Percentiles rank a stretch among this genome's conserved stretches.
Conservation (phyloP, 352 stramenopile species). For the Stephanocyclus meneghinianus region DNA sequence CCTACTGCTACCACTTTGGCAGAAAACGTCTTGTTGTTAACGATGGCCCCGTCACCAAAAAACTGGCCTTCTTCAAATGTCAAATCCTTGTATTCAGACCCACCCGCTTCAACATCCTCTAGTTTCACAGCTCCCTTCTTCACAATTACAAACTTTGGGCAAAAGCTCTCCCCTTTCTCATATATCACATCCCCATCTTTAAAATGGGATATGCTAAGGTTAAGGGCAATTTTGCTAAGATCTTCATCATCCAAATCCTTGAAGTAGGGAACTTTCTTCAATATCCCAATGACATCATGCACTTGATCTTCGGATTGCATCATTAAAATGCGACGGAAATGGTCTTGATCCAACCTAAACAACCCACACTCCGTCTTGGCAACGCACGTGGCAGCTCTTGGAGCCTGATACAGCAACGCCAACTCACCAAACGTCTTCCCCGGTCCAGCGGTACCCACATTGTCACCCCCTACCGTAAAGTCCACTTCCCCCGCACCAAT, state of each 20-base stretch:
- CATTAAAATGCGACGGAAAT: constrained; percentile 55
- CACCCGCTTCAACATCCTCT: constrained; percentile 29
- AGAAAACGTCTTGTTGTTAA: constrained; percentile 30
- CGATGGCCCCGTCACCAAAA: constrained; percentile 71
- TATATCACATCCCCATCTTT: constrained; percentile 90
- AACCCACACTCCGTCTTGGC: constrained; percentile 40
- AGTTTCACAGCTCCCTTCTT: constrained; percentile 41
- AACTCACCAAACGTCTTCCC: constrained; percentile 89
- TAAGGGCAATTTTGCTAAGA: constrained; percentile 87
- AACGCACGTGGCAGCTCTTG: constrained; percentile 83
- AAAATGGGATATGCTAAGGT: constrained; percentile 87
- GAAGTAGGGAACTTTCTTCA: constrained; percentile 69
- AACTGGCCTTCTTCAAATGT: constrained; percentile 51
- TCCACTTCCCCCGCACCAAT: constrained; percentile 74
- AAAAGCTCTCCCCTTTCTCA: constrained; percentile 80
- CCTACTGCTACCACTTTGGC: constrained; percentile 47
- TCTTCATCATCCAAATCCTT: constrained; percentile 38
- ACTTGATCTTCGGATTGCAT: constrained; percentile 34
- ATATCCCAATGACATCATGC: constrained; percentile 34
- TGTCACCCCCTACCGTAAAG: constrained; percentile 46
- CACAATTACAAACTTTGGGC: constrained; percentile 55
- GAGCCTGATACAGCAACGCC: constrained; percentile 89
- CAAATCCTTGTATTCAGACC: constrained; percentile 51
- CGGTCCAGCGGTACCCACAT: constrained; percentile 35
- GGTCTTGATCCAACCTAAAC: constrained; percentile 60